Evolutionary conservation across 2,329 filamentous ascomycete genomes (phyloP), one percentile per base, ranked within the genome.

Genomic region (Mariannaea sp.): DNA sequence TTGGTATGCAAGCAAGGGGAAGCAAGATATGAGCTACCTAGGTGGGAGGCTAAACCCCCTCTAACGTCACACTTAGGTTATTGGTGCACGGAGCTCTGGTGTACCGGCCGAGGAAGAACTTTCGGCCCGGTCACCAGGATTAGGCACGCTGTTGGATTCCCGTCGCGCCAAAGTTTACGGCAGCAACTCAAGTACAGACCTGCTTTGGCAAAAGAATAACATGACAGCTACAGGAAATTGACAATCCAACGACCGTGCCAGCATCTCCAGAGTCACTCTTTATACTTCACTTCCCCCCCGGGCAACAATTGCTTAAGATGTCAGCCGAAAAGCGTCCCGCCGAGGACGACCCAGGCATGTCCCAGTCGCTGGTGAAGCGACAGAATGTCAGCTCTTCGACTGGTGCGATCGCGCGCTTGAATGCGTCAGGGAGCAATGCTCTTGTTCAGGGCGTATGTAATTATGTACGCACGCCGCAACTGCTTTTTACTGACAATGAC

Each of bases 271-370:
- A 22, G 48, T 65, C 57, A 49, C 57, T 5, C 20, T 51, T 39
- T 13, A n/a, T n/a, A n/a, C 4, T 10, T 41, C 27, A 4, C 7
- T 2, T 3, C 27, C 12, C 6, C 1, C 17, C 14, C 29, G 4
- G 10, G 40, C 12, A 24, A 13, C 13, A 19, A 30, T 43, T 4
- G 22, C 14, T 42, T 64, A 69, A n/a, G 55, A 97, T 96, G 92
- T 91, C 92, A 27, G 83, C 89, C 58, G 92, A 96, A 75, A 97
- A 99, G 77, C 85, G 94, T 69, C 89, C 92, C 55, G 92, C 92
- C n/a, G 86, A 89, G 57, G 88, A 89, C 64, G 88, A 90, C 56
- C 93, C 93, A 63, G 84, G 87, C 65, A 85, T 85, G 19, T 85
- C 86, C 42, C 90, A 96, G 73, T 81, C 93, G 64, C 84, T 92